These are phyloP conservation scores for Apiosordaria backusii DNA, from an alignment of 495 filamentous ascomycete genomes.

Conservation along the genomic window DNA sequence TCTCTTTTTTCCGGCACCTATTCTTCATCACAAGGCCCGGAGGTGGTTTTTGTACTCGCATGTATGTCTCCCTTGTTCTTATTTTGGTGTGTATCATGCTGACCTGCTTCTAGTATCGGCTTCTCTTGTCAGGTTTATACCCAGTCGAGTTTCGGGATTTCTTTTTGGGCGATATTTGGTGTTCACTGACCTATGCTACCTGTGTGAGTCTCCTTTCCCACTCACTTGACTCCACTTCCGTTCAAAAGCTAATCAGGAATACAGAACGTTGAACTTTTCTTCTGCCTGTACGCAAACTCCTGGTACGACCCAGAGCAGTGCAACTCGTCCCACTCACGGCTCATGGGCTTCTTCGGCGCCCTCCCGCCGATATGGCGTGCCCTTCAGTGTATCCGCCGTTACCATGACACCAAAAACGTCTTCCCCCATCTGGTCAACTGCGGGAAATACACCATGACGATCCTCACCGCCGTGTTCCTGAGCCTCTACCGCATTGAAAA, in stretches of 20 bases:
- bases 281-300: conserved; percentile 78
- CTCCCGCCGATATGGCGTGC: conserved; percentile 85
- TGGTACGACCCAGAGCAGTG: conserved; percentile 72
- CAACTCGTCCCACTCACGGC: conserved; percentile 78
- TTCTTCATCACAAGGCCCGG: conserved; percentile 72
- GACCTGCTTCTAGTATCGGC: conserved; percentile 64
- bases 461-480: conserved; percentile 70
- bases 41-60: conserved; percentile 82
- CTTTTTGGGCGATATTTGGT: conserved; percentile 96
- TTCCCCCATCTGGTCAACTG: conserved; percentile 94
- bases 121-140: conserved; percentile 80
- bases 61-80: conserved; percentile 47
- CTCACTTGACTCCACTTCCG: not conserved
- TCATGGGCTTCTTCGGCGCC: conserved; percentile 82
- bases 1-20: conserved; percentile 69
- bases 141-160: conserved; percentile 97
- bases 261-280: conserved; percentile 87
- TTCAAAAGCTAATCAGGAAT: conserved; percentile 8
- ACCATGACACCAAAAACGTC: conserved; percentile 74
- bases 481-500: conserved; percentile 77
- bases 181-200: conserved; percentile 85
- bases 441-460: conserved; percentile 85
- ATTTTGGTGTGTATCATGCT: not conserved
- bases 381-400: conserved; percentile 87
- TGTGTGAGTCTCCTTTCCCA: conserved; percentile 57